Evolutionary conservation across 768 basidiomycete species (phyloP).

Genomic region (Boletus vinaceobasis): DNA sequence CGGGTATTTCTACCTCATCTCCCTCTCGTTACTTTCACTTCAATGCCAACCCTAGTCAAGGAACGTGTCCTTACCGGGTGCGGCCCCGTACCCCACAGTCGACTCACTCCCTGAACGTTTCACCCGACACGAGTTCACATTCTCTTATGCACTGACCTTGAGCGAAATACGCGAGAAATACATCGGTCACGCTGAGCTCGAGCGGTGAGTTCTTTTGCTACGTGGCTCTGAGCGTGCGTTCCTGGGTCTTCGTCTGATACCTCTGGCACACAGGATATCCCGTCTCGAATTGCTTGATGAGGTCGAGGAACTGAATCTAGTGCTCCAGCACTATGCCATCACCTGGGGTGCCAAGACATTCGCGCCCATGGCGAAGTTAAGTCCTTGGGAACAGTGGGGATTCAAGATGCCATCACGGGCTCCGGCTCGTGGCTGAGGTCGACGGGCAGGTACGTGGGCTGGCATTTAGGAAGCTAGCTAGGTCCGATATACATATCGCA

Average conservation of each 20-base stretch:
- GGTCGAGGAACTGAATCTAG: constrained; percentile 90
- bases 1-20: constrained; percentile 44
- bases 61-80: constrained; percentile 72
- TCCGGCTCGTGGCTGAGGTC: neutral
- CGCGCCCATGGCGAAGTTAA: neutral
- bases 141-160: neutral
- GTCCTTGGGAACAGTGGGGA: constrained; percentile 18
- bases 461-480: neutral
- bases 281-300: constrained; percentile 87
- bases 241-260: neutral
- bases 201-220: constrained; percentile 36
- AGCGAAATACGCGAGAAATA: constrained; percentile 42
- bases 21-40: neutral
- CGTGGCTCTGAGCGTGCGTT: neutral
- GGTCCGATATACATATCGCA: no score
- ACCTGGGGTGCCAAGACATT: constrained; percentile 51
- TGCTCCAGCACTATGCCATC: constrained; percentile 43
- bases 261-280: constrained; percentile 52
- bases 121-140: constrained; percentile 47
- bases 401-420: neutral
- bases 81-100: constrained; percentile 55
- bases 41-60: constrained; percentile 47
- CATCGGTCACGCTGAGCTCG: constrained; percentile 42
- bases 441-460: neutral
- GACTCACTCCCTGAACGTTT: constrained; percentile 59